Base-by-base conservation (phyloP, 768 basidiomycete species). In the Epithele typhae region DNA sequence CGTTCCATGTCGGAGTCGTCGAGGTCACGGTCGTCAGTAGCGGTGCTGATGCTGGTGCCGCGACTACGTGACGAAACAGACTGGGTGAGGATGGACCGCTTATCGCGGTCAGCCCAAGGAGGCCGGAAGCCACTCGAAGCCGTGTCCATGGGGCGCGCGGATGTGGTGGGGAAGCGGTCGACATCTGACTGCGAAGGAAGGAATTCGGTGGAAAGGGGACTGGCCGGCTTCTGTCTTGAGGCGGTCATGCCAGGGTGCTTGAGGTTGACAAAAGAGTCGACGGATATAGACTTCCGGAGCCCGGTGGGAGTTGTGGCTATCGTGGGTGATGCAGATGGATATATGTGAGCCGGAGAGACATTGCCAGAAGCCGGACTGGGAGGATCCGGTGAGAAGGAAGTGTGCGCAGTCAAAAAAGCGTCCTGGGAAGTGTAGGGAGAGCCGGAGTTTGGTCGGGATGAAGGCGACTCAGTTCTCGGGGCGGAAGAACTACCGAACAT, bases 251-350 rank as follows among this genome's bases (percentile, higher is more conserved):
- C 34, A 43, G 32, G 25, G n/a, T 45, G 55, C 36, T 45, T 57
- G 49, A 52, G 32, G 27, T 68, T 69, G 40, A 77, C 74, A 62
- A 89, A 83, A 9, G 87, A 89, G 64, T 89, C 87, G 49, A 82
- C 85, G 18, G 87, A 89, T 49, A 84, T 65, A 23, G 86, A 84
- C 68, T 88, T 88, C 57, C 84, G 76, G 45, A 89, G 75, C 49
- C 59, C 64, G 37, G 70, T 66, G 18, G 70, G 58, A 18, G 69
- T 64, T 36, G 58, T 49, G n/a, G n/a, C n/a, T 45, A 65, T 61
- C 44, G 66, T 59, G 30, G 65, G 59, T 25, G 49, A 46, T 25
- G 49, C 48, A 22, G 56, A 49, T 18, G 57, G 47, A 37, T 60
- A 52, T 37, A 45, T 43, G 51, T 48, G 48, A 39, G 43, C 51